Percentiles rank a stretch among this genome's conserved stretches.
These are phyloP conservation scores for Phymatotrichopsis omnivora DNA, from an alignment of 2,329 filamentous ascomycete species.

Conservation along the genomic window DNA sequence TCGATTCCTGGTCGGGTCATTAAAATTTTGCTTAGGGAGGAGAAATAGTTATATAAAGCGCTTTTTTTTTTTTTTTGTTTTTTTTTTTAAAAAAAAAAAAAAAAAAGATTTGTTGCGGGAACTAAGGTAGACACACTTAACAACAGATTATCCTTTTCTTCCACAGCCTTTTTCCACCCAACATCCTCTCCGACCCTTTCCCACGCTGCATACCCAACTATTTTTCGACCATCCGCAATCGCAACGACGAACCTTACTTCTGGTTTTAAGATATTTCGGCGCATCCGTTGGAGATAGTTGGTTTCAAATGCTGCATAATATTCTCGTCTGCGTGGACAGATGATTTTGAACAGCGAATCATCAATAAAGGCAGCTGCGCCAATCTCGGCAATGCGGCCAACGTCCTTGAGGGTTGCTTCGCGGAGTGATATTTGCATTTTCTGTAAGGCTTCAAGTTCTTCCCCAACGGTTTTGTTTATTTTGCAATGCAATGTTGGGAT, in stretches of 20 bases:
- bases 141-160: slow-evolving; percentile 1
- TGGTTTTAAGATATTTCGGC: slow-evolving; percentile 16
- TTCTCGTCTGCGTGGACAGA: slow-evolving; percentile 7
- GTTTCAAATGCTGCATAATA: slow-evolving; percentile 17
- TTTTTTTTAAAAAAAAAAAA: too few species aligned
- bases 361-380: slow-evolving; percentile 5
- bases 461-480: too few species aligned
- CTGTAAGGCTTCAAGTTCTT: too few species aligned
- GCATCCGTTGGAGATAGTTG: slow-evolving; percentile 17
- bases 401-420: slow-evolving; percentile 9
- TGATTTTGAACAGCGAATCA: slow-evolving; percentile 8
- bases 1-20: too few species aligned
- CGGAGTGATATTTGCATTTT: slow-evolving; percentile 12
- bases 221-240: neutral
- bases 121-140: slow-evolving; percentile 13
- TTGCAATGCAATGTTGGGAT: too few species aligned
- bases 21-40: too few species aligned
- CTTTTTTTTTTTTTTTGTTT: too few species aligned
- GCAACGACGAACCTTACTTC: slow-evolving; percentile 15
- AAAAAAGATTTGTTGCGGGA: too few species aligned
- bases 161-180: neutral
- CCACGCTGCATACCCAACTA: slow-evolving; percentile 18
- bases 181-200: slow-evolving; percentile 7
- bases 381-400: slow-evolving; percentile 12
- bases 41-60: too few species aligned